Base-by-base conservation (phyloP, 2,329 filamentous ascomycete species). In the Cercospora beticola region DNA sequence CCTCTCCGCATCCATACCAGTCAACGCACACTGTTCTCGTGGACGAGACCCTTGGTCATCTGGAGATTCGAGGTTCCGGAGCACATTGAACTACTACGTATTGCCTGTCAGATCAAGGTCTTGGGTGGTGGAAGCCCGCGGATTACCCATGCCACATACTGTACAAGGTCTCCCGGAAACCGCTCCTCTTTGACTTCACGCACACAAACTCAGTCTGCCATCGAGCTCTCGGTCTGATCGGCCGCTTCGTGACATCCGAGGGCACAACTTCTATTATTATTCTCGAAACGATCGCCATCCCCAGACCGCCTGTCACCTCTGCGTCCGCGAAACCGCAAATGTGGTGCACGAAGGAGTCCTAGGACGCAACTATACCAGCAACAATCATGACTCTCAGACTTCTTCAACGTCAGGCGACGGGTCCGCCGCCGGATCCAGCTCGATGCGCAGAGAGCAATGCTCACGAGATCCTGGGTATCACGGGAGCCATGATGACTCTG, bases 391-490 rank as follows among this genome's bases (percentile, higher is more conserved):
- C 9, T 12, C 46, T 52, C 31, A 46, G 40, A 54, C 31, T 62
- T 69, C 26, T 54, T 54, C 63, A 18, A 43, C 68, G 61, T 26
- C 65, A 67, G 16, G 33, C 28, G n/a, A 57, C 36, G 2, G 62
- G 49, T 30, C 54, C 71, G 30, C 70, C 70, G 10, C 67, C 69
- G 30, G 57, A 61, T 54, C 65, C 61, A n/a, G 73, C 66, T 12
- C 74, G 74, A 52, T 72, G 74, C 65, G 66, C 72, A n/a, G 73
- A 72, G 36, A 73, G 64, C 71, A 74, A 75, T 62, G 67, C 65
- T 16, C 46, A 60, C 23, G 68, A 70, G 23, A 72, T 77, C 7
- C 68, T 76, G 5, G 74, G 71, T 4, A 56, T 72, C n/a, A 74
- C 73, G 16, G 73, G 71, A 26, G 64, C 72, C 10, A 73, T 77